Evolutionary conservation across 306 rosid species (phyloP).

Genomic region (Trifolium subterraneum): DNA sequence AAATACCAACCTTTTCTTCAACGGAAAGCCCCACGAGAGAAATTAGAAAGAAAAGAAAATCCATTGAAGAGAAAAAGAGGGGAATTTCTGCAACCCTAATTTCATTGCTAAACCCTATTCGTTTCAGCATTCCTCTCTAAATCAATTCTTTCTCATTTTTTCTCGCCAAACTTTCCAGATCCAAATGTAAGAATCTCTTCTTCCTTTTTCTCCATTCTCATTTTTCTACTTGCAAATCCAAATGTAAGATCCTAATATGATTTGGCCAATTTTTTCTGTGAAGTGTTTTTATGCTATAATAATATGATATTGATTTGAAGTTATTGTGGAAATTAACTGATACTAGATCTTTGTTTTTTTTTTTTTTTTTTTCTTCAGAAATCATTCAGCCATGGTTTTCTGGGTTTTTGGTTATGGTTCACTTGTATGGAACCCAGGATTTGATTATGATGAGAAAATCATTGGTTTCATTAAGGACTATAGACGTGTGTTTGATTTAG

Average conservation of each 20-base stretch:
- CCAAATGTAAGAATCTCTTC: slow-evolving; percentile 44
- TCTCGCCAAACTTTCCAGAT: slow-evolving; percentile 24
- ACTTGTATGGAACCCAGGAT: slow-evolving; percentile 95
- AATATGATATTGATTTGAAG: background rate
- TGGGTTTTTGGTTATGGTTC: slow-evolving; percentile 99
- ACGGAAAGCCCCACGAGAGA: background rate
- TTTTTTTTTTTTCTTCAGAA: slow-evolving; percentile 38
- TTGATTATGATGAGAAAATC: slow-evolving; percentile 78
- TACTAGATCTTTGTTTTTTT: background rate
- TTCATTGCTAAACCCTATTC: slow-evolving; percentile 53
- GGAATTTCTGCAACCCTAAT: slow-evolving; percentile 40
- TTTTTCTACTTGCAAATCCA: background rate
- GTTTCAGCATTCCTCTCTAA: slow-evolving; percentile 44
- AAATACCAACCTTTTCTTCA: slow-evolving; percentile 14
- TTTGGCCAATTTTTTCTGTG: too few relatives aligned
- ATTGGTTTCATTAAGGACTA: slow-evolving; percentile 86
- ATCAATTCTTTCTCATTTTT: slow-evolving; percentile 33
- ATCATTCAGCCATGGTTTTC: slow-evolving; percentile 70
- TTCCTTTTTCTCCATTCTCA: background rate
- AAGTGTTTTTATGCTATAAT: background rate
- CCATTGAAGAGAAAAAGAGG: slow-evolving; percentile 14
- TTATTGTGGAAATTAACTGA: background rate
- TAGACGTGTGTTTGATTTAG: slow-evolving; percentile 92
- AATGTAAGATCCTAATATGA: too few relatives aligned
- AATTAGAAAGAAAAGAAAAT: slow-evolving; percentile 1